Evolutionary conservation across 768 basidiomycete species (phyloP).

Genomic region (Russula dissimulans): DNA sequence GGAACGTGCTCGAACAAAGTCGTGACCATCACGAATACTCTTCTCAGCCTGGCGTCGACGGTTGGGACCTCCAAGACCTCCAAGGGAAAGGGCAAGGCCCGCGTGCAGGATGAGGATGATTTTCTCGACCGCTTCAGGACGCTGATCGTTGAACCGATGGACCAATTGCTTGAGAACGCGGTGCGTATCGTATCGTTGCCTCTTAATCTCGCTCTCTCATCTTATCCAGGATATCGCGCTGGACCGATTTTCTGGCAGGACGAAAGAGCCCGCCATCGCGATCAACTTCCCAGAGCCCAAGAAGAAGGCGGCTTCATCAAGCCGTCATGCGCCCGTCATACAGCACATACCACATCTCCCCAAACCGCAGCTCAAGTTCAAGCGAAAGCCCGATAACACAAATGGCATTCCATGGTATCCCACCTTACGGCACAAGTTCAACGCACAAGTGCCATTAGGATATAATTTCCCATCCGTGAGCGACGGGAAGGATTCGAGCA

Average conservation of each 20-base stretch:
- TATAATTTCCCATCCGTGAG: slow-evolving; percentile 37
- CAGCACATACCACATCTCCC: slow-evolving; percentile 66
- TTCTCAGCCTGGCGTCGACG: slow-evolving; percentile 46
- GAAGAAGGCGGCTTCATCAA: slow-evolving; percentile 30
- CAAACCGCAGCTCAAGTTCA: slow-evolving; percentile 80
- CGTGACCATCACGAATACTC: slow-evolving; percentile 53
- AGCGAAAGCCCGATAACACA: slow-evolving; percentile 46
- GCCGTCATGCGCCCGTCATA: slow-evolving; percentile 48
- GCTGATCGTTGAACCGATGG: slow-evolving; percentile 74
- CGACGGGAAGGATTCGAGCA: slow-evolving; percentile 20
- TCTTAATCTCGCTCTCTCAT: background rate
- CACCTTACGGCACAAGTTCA: slow-evolving; percentile 63
- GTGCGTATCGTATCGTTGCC: slow-evolving; percentile 33
- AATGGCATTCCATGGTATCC: slow-evolving; percentile 57
- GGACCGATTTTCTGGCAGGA: slow-evolving; percentile 66
- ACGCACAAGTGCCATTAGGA: slow-evolving; percentile 77
- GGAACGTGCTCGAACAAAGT: slow-evolving; percentile 62
- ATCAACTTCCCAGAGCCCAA: slow-evolving; percentile 36
- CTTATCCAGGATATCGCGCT: slow-evolving; percentile 67
- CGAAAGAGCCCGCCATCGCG: slow-evolving; percentile 55
- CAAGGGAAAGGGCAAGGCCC: slow-evolving; percentile 45
- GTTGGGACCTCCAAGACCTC: slow-evolving; percentile 28
- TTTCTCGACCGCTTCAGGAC: slow-evolving; percentile 75
- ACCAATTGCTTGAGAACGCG: slow-evolving; percentile 75
- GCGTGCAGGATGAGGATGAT: slow-evolving; percentile 63